Base-by-base conservation (phyloP, 208 protist species). In the Phytomonas sp. region DNA sequence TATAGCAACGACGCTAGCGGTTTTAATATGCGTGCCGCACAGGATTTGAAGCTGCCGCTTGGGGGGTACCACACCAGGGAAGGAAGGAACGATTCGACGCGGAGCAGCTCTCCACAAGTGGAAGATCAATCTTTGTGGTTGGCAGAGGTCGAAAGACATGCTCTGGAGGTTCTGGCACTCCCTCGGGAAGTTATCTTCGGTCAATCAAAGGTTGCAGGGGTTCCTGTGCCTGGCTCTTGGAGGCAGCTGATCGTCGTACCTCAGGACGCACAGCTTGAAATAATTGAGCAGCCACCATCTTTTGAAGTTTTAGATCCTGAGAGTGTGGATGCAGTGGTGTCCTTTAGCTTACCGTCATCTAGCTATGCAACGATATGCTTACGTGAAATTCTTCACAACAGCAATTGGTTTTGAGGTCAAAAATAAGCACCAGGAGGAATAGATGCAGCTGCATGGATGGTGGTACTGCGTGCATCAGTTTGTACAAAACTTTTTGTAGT, bases 301-400 rank as follows among this genome's bases (percentile, higher is more conserved):
- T 37, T 30, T 40, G 49, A 45, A 52, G 37, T 61, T 16, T 56
- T 32, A 7, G 74, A 45, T n/a, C 60, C 5, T n/a, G 64, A n/a
- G 23, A 63, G 0, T 33, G 11, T 36, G 19, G 29, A 40, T n/a
- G 67, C n/a, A 65, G 49, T 60, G 6, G 62, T 91, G 30, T 79
- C 75, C 26, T 93, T 94, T 72, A 65, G 49, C 5, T 69, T 95
- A 30, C 90, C 90, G 7, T 79, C 83, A n/a, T 93, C 87, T 6
- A 84, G 79, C 73, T 95, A 95, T 74, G 90, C 90, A 12, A 95
- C 90, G 29, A 71, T 95, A 12, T 82, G 89, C 49, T 75, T 95
- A 33, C 84, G 87, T 0, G 87, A 93, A 70, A 78, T 93, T 37
- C 76, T 93, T 2, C 79, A 78, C 16, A 83, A 65, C 52, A 80